Conservation (phyloP, 1,284 basidiomycete genomes). For the Ceratobasidium sp. region DNA sequence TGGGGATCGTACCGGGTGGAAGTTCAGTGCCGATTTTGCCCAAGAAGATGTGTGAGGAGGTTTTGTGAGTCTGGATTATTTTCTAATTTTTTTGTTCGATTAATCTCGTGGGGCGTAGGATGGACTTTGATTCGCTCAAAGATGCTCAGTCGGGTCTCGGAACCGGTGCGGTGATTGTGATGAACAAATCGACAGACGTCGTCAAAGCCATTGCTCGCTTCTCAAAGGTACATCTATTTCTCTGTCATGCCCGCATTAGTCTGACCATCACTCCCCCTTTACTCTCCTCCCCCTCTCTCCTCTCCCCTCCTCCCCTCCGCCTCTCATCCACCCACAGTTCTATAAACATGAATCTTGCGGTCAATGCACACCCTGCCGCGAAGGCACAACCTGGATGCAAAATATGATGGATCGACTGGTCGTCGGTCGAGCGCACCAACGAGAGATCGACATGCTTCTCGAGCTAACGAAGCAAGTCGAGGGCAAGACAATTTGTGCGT, state of each 20-base stretch:
- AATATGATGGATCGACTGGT: conserved; percentile 97
- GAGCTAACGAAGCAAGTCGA: conserved; percentile 92
- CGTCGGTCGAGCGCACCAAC: conserved; percentile 86
- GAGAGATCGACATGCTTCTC: conserved; percentile 97
- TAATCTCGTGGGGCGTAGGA: conserved; percentile 59
- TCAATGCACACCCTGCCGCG: conserved; percentile 96
- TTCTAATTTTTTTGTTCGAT: conserved; percentile 7
- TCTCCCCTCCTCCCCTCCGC: conserved; percentile 18
- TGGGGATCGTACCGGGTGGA: conserved; percentile 95
- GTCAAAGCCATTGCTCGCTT: conserved; percentile 94
- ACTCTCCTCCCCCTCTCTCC: conserved; percentile 8
- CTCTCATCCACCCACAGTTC: conserved; percentile 62
- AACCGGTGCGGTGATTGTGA: conserved; percentile 98
- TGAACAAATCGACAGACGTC: conserved; percentile 98
- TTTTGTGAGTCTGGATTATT: conserved; percentile 68
- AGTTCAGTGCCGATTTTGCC: conserved; percentile 96
- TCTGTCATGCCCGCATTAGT: conserved; percentile 6
- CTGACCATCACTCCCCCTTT: not conserved
- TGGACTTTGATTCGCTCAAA: conserved; percentile 99
- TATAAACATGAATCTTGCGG: conserved; percentile 99
- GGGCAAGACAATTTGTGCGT: conserved; percentile 94
- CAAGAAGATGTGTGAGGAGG: conserved; percentile 81
- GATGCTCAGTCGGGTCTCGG: conserved; percentile 95
- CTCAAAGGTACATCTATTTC: conserved; percentile 64
- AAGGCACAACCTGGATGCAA: conserved; percentile 98